Conservation (phyloP, 345 rosid species). For the Rhodamnia argentea region DNA sequence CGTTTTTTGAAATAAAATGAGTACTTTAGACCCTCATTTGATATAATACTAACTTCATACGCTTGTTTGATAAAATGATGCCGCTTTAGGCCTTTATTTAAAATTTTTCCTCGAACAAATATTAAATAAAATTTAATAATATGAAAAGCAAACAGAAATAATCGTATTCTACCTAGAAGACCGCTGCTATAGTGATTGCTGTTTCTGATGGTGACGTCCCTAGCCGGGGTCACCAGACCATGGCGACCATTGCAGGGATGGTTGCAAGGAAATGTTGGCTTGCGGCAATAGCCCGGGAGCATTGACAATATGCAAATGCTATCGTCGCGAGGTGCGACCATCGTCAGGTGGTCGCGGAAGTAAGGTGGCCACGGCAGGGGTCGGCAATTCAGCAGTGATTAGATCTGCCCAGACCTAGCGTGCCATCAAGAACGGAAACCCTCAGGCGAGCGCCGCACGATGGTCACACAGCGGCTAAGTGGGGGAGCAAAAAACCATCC, state of each 20-base stretch:
- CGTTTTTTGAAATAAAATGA: too few relatives aligned
- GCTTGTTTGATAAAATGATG: too few relatives aligned
- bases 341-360: background rate
- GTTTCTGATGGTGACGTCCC: background rate
- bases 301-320: background rate
- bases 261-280: background rate
- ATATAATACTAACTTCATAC: too few relatives aligned
- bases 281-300: accelerated
- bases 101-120: background rate
- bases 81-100: accelerated
- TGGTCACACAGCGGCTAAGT: background rate
- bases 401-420: background rate
- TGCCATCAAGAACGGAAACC: background rate
- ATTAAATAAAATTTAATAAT: background rate
- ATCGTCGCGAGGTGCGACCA: too few relatives aligned
- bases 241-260: too few relatives aligned
- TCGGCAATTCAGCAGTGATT: too few relatives aligned
- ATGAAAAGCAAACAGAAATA: background rate
- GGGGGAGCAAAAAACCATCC: background rate
- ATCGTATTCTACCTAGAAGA: background rate
- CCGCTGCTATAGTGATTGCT: background rate
- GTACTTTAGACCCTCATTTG: too few relatives aligned
- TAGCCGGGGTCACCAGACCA: background rate
- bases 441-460: accelerated
- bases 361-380: background rate